Conservation (phyloP, 1,284 basidiomycete species). For the Blastosporella zonata region DNA sequence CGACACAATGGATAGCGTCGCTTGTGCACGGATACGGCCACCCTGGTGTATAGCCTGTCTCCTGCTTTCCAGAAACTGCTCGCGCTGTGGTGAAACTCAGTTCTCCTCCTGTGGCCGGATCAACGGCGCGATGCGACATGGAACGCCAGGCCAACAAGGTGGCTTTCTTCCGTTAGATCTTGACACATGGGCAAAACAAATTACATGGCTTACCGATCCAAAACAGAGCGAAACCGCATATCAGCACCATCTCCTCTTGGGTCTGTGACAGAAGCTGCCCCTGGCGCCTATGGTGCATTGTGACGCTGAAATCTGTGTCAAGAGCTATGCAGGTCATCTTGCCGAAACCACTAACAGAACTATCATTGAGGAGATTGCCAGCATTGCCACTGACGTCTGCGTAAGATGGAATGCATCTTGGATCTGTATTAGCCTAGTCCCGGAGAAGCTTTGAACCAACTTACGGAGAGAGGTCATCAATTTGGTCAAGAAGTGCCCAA, state of each 20-base stretch:
- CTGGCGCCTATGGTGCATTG: constrained; percentile 60
- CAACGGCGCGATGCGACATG: constrained; percentile 22
- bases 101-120: constrained; percentile 18
- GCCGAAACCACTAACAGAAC: constrained; percentile 52
- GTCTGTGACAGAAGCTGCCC: constrained; percentile 57
- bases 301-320: constrained; percentile 41
- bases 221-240: constrained; percentile 64
- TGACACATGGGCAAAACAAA: neutral
- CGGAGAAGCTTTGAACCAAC: constrained; percentile 19
- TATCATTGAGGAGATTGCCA: constrained; percentile 60
- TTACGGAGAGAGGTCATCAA: constrained; percentile 44
- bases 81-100: constrained; percentile 15
- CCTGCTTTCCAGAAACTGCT: constrained; percentile 18
- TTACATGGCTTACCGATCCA: constrained; percentile 59
- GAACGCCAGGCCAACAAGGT: constrained; percentile 46
- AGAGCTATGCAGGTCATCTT: neutral
- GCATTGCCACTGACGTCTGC: constrained; percentile 67
- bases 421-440: constrained; percentile 9
- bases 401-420: constrained; percentile 66
- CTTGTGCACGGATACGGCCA: constrained; percentile 51
- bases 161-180: constrained; percentile 28
- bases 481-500: constrained; percentile 37
- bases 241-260: constrained; percentile 70
- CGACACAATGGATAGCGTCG: constrained; percentile 62
- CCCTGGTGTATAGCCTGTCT: constrained; percentile 26